Base-by-base conservation (phyloP, 441 rosid genomes). In the Erysimum pusillum region DNA sequence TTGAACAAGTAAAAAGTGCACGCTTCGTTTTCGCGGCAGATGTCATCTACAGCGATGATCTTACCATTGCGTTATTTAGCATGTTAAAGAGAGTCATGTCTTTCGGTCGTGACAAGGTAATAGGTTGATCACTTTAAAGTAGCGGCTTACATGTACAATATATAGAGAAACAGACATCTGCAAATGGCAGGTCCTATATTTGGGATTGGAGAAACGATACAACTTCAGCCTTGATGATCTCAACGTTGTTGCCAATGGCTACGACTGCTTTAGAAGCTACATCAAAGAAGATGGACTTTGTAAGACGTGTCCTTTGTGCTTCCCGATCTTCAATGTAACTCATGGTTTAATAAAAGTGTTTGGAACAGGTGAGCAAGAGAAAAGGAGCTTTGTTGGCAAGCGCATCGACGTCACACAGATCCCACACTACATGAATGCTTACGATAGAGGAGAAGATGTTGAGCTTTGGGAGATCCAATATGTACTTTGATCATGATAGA, bases 151-250 rank as follows among this genome's bases (percentile, higher is more conserved):
- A 13, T 18, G 34, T 31, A 53, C 36, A 20, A 22, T 25, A 15
- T n/a, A 48, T 6, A 54, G 11, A 17, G 10, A 34, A 18, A 17
- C 32, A 38, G 4, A 42, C 11, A 5, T 66, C 67, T 51, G 2
- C 66, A 25, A 36, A 15, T 72, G 73, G 41, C 76, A 91, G 98
- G 88, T 90, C 56, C 77, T 95, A 58, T 95, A 91, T 81, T 74
- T 92, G 85, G 94, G 91, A 9, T 54, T 95, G 86, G 98, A 92
- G 84, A 92, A 92, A 76, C 93, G 94, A 48, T 95, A 90, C 84
- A 92, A 95, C 82, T 95, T 92, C 85, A 95, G 91, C 75, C 72
- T 95, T 15, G 76, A 84, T 51, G 93, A 92, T 78, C 88, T 86
- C 18, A 80, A 88, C 65, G 85, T 83, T 52, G 96, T 91, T 69